Evolutionary conservation across 1,139 yeast genomes (phyloP), one percentile per base, ranked within the genome.

Genomic region (Lodderomyces jiufengensis): DNA sequence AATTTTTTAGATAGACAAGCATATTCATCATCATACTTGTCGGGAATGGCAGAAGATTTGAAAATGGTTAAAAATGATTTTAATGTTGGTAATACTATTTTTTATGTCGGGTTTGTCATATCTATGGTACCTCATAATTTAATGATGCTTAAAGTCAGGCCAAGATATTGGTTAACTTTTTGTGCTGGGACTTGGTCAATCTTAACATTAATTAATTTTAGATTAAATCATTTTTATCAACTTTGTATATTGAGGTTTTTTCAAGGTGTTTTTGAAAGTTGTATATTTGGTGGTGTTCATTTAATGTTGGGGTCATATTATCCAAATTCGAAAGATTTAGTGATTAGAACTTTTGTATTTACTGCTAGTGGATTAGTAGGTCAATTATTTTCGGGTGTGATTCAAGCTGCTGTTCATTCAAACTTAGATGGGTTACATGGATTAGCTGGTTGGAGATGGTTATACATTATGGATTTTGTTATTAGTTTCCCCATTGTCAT

Each of bases 331-430:
- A 18, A 18, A 7, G 20, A 27, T 18, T 27, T 13, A 22, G 30
- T 27, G 5, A 31, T 39, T 16, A 33, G 61, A 33, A 59, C 74
- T 23, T 79, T 79, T 3, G 59, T 74, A 8, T 76, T 75, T 50
- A 73, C 79, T 0, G 60, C 71, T 30, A 65, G 78, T 23, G 80
- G 80, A 4, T 73, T 82, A 49, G 65, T 83, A 42, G 84, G 90
- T n/a, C 88, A 92, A 53, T 94, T 90, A 5, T 84, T 84, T 59
- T 84, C 86, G 35, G 94, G 94, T 39, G 76, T 86, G 31, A 73
- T 85, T 43, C 70, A 69, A 28, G 70, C 66, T 14, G 68, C 69
- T 21, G 66, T 66, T 37, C 55, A 66, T 31, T 53, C 63, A 33
- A 55, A 53, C 40, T 57, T 69, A 61, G 69, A 66, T 33, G 61